Conservation (phyloP, 139 green algal species). For the Chlamydomonas sphaeroides region DNA sequence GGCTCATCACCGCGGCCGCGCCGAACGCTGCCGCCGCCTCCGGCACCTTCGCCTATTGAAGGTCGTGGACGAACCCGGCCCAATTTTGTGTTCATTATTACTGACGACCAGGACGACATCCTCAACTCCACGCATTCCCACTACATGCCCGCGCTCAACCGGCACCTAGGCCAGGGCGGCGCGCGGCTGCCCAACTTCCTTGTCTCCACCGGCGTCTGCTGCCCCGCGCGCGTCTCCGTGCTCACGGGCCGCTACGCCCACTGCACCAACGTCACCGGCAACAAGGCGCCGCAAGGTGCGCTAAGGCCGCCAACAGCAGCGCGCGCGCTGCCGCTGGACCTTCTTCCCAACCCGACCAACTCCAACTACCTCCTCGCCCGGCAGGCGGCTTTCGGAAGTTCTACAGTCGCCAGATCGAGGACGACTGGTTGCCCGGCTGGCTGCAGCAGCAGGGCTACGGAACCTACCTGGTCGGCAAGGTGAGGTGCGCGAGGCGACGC, state of each 20-base stretch:
- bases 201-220: slow-evolving; percentile 36
- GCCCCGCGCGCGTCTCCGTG: slow-evolving; percentile 21
- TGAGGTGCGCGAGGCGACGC: not conserved
- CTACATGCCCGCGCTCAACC: slow-evolving; percentile 25
- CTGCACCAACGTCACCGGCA: slow-evolving; percentile 20
- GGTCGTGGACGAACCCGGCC: too few species aligned
- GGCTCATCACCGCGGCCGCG: too few species aligned
- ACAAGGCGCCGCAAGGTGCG: not conserved
- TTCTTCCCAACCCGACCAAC: not conserved
- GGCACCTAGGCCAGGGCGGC: not conserved
- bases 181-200: slow-evolving; percentile 25
- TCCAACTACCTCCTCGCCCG: not conserved
- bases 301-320: too few species aligned
- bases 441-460: slow-evolving; percentile 2
- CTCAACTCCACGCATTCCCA: slow-evolving; percentile 24
- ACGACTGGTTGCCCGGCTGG: slow-evolving; percentile 36
- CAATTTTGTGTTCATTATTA: not conserved
- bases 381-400: slow-evolving; percentile 30
- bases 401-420: not conserved
- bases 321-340: too few species aligned
- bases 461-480: slow-evolving; percentile 19
- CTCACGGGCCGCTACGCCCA: slow-evolving; percentile 27
- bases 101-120: slow-evolving; percentile 18
- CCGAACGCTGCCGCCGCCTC: too few species aligned
- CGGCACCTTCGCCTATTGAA: too few species aligned